Conservation (phyloP, 2,329 filamentous ascomycete genomes). For the Trichoderma harzianum region DNA sequence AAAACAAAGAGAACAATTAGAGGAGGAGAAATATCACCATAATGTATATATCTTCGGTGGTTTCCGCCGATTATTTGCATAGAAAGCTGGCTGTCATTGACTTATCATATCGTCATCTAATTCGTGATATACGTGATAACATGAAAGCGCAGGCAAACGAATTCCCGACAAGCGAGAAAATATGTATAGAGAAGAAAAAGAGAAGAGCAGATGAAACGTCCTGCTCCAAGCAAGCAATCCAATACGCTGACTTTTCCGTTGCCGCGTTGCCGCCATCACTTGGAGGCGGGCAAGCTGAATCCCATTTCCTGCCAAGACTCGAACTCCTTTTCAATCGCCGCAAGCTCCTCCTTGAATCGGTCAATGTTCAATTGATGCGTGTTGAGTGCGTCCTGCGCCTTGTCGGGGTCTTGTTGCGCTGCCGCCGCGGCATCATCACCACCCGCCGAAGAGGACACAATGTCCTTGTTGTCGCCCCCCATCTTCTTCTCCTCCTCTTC, state of each 20-base stretch:
- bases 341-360: constrained; percentile 8
- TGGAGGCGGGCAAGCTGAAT: constrained; percentile 11
- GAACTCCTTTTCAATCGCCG: constrained; percentile 13
- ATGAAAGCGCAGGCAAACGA: not conserved
- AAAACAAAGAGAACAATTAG: not conserved
- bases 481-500: constrained; percentile 14
- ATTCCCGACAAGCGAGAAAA: not conserved
- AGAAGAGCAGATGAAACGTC: not conserved
- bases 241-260: not conserved
- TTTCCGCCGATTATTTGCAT: not conserved
- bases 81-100: not conserved
- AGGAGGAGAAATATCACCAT: not conserved
- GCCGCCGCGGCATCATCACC: not conserved
- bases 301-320: constrained; percentile 15
- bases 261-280: not conserved
- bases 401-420: not conserved
- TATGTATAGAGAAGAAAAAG: not conserved
- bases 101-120: not conserved
- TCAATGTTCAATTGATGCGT: constrained; percentile 10
- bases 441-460: constrained; percentile 5
- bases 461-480: not conserved
- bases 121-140: not conserved
- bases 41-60: not conserved
- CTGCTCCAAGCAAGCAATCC: not conserved
- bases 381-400: not conserved